Evolutionary conservation across 2,329 filamentous ascomycete species (phyloP), one percentile per base, ranked within the genome.

Genomic region (Penicillium vulpinum): DNA sequence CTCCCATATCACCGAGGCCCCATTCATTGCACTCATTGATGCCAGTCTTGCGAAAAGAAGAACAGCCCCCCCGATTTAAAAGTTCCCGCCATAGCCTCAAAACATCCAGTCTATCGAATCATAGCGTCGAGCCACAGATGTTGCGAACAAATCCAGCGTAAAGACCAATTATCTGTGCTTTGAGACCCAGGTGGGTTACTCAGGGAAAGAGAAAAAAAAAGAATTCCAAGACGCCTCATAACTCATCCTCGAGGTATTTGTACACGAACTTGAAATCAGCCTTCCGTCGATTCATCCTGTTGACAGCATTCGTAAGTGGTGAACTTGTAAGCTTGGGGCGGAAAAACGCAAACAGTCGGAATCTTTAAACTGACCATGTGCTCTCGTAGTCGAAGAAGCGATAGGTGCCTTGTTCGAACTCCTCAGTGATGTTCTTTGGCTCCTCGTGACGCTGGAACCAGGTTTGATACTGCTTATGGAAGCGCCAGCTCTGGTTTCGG

Each of bases 371-470:
- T 77, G 78, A 97, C 94, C 94, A 99, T 71, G 94, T 99, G 76
- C 91, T 96, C 78, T 99, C 94, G 73, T 99, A 99, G 77, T 99
- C 94, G 76, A 99, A 99, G 81, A 99, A 99, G 49, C 94, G 88
- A 80, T 99, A 99, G 24, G 94, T 99, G 61, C 94, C 94, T 77
- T 99, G 94, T 78, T 99, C 94, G 72, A 91, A 97, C 77, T 99
- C 94, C 76, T 99, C 94, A 0, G 94, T 97, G 70, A 99, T 99
- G 67, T 88, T 92, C 81, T 99, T 99, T 18, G 94, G 94, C 79
- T 99, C 94, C 72, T 99, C 94, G 66, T 99, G 94, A 50, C 94
- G 85, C 76, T 99, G 94, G 71, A 99, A 99, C 94, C 94, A 99
- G 1, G 94, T 99, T 76, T 96, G 94, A 73, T 99, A 99, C 75